Conservation (phyloP, 1,139 yeast species). For the Magnusiomyces ingens region DNA sequence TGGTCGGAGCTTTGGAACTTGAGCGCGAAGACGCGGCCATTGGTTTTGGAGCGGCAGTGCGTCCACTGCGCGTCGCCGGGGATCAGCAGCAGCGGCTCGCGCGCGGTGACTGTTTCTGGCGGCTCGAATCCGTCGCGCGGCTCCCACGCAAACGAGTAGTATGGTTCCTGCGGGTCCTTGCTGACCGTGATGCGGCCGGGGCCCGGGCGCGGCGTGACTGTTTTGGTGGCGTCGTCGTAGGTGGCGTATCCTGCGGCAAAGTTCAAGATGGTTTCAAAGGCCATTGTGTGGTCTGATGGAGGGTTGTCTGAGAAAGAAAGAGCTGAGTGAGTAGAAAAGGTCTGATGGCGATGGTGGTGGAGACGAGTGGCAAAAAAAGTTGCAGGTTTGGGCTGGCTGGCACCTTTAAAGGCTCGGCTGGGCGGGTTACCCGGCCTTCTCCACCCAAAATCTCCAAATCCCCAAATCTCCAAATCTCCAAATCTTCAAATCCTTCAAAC, state of each 20-base stretch:
- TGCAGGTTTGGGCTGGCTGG: no score
- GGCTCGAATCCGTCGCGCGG: slow-evolving; percentile 40
- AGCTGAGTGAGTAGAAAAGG: no score
- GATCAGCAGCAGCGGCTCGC: slow-evolving; percentile 62
- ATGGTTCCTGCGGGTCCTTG: slow-evolving; percentile 51
- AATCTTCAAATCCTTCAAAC: no score
- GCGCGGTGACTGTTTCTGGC: slow-evolving; percentile 35
- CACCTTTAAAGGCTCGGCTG: no score
- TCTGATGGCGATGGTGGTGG: no score
- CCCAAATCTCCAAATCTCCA: no score
- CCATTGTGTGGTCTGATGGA: slow-evolving; percentile 5
- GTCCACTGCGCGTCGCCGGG: slow-evolving; percentile 92
- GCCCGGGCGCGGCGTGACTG: slow-evolving; percentile 68
- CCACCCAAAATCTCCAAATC: no score
- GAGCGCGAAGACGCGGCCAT: slow-evolving; percentile 82
- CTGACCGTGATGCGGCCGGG: slow-evolving; percentile 68
- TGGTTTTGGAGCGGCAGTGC: slow-evolving; percentile 62
- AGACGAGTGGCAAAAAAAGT: no score
- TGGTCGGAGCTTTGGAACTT: slow-evolving; percentile 80
- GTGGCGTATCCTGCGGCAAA: slow-evolving; percentile 86
- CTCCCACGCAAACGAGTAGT: slow-evolving; percentile 55
- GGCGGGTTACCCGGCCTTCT: no score
- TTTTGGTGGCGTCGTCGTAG: slow-evolving; percentile 59
- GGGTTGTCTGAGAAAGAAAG: no score
- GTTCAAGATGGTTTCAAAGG: slow-evolving; percentile 29